Conservation (phyloP, 2,329 filamentous ascomycete species). For the Chrysoporthe deuterocubensis region DNA sequence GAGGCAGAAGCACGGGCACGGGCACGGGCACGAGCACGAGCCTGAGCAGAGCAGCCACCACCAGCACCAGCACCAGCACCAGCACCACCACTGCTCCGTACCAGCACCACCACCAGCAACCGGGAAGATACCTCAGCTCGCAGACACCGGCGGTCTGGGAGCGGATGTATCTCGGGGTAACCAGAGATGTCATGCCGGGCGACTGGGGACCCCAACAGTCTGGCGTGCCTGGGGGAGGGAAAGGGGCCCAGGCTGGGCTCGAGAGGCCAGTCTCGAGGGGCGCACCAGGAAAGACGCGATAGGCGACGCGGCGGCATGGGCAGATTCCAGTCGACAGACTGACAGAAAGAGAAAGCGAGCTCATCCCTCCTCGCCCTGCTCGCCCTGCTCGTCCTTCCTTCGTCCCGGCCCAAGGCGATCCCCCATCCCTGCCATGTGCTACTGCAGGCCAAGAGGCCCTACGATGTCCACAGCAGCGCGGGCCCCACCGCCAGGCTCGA, state of each 20-base stretch:
- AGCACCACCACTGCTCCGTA: too few species aligned
- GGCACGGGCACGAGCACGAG: neutral
- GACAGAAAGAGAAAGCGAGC: neutral
- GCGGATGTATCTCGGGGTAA: conserved; percentile 24
- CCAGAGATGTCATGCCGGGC: conserved; percentile 13
- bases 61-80: too few species aligned
- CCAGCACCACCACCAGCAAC: neutral
- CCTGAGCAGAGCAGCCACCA: too few species aligned
- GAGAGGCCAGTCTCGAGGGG: conserved; percentile 21
- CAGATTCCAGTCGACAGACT: neutral
- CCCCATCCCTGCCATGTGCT: conserved; percentile 2
- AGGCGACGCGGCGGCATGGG: conserved; percentile 6
- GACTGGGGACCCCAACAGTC: conserved; percentile 13
- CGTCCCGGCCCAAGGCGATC: neutral
- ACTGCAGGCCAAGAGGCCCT: neutral
- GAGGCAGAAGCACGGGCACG: neutral
- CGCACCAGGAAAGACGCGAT: conserved; percentile 25
- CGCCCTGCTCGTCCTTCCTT: neutral
- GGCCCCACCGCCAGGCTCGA: neutral
- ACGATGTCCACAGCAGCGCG: neutral
- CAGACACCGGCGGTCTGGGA: conserved; percentile 7
- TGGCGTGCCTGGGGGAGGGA: neutral
- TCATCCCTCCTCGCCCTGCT: too few species aligned
- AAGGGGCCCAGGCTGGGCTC: conserved; percentile 17
- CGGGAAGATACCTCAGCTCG: conserved; percentile 17